These are phyloP conservation scores for Geotrichum candidum DNA, from an alignment of 1,139 yeast genomes.

Conservation along the genomic window DNA sequence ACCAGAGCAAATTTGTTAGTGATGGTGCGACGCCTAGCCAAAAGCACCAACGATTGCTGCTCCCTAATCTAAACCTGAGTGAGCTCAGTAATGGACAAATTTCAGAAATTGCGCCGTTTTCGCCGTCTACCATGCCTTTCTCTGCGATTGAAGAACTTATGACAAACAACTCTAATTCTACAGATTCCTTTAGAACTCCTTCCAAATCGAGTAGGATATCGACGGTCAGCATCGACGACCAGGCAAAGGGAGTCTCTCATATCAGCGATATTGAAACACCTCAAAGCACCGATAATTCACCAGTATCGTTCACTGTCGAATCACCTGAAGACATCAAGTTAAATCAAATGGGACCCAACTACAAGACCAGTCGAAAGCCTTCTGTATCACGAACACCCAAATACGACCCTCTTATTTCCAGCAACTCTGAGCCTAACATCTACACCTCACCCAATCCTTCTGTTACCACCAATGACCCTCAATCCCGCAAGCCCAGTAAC, in stretches of 20 bases:
- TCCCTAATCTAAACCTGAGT: slow-evolving; percentile 22
- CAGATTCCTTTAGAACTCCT: not conserved
- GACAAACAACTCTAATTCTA: slow-evolving; percentile 3
- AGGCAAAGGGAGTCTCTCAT: not conserved
- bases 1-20: slow-evolving; percentile 40
- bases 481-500: not conserved
- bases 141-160: slow-evolving; percentile 16
- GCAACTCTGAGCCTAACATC: slow-evolving; percentile 4
- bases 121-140: slow-evolving; percentile 7
- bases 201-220: slow-evolving; percentile 11
- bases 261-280: slow-evolving; percentile 5
- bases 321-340: slow-evolving; percentile 10
- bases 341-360: not conserved
- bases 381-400: not conserved
- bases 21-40: slow-evolving; percentile 20
- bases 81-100: slow-evolving; percentile 16
- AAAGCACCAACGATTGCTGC: slow-evolving; percentile 17
- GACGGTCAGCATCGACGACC: not conserved
- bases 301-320: slow-evolving; percentile 7
- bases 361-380: not conserved
- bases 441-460: slow-evolving; percentile 14
- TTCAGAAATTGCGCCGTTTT: slow-evolving; percentile 8
- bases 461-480: not conserved
- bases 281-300: slow-evolving; percentile 8
- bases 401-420: not conserved